Evolutionary conservation across 345 rosid species (phyloP).

Genomic region (Angophora floribunda): DNA sequence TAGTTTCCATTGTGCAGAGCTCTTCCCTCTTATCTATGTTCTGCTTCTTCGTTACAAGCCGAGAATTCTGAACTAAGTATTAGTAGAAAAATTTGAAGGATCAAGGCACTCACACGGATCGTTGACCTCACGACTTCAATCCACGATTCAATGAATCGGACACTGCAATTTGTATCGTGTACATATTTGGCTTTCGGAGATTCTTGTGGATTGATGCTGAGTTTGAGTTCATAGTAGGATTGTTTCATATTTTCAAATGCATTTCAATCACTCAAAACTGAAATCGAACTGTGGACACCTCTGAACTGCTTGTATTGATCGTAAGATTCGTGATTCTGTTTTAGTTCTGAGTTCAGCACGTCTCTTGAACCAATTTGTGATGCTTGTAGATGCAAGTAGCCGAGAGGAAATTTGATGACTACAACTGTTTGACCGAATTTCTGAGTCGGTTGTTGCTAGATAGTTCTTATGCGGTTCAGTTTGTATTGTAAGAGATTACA

Average conservation of each 20-base stretch:
- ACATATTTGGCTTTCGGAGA: too few species aligned
- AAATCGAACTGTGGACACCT: not conserved
- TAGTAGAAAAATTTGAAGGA: not conserved
- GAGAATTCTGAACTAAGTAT: not conserved
- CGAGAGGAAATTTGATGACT: not conserved
- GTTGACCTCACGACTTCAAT: not conserved
- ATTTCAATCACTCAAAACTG: not conserved
- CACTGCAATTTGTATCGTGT: not conserved
- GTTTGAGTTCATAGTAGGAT: too few species aligned
- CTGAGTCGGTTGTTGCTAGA: not conserved
- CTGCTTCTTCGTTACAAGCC: not conserved
- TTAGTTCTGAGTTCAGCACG: not conserved
- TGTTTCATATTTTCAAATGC: too few species aligned
- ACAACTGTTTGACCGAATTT: not conserved
- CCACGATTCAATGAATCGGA: not conserved
- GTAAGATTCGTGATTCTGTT: not conserved
- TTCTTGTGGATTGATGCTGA: too few species aligned
- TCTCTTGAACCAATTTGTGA: not conserved
- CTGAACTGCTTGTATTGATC: not conserved
- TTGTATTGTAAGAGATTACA: fast-evolving
- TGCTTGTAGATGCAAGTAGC: not conserved
- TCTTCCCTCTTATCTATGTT: not conserved
- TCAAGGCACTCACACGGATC: not conserved
- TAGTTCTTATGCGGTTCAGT: not conserved
- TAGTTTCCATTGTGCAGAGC: not conserved